Base-by-base conservation (phyloP, 768 basidiomycete species). In the Pulveroboletus frians region DNA sequence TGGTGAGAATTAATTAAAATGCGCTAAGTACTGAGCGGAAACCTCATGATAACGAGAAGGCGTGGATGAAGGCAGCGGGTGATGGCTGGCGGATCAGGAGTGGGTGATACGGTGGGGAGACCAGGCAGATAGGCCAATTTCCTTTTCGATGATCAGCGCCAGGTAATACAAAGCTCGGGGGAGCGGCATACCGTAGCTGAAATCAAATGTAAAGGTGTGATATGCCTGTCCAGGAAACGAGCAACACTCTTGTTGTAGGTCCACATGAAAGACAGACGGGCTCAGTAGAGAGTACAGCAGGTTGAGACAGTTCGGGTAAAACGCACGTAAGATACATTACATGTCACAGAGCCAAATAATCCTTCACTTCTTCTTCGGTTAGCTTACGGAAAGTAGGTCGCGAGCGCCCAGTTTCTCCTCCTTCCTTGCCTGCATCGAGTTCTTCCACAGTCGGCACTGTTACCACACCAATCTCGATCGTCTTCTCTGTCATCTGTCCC, bases 401-500 rank as follows among this genome's bases (percentile, higher is more conserved):
- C 30, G 82, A 82, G 47, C 88, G 77, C 39, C 79, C 83, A 20
- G 79, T 84, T 59, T 73, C 79, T 46, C 77, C 80, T 39, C 84
- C 83, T 57, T 85, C 73, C 71, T 84, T 84, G 38, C 80, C 85
- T 35, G 79, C 81, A 53, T 75, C 73, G 50, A 78, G 64, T 55
- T 77, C 74, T 40, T 77, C 77, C 18, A 69, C 62, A 11, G 86
- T 88, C 8, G 92, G 91, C 14, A 94, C 88, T 43, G 92, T 95
- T 55, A 98, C 81, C 35, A 99, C 84, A 30, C 96, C 96, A 44
- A 99, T 92, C 73, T 99, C 96, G 63, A 99, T 96, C 39, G 96
- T 99, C 76, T 96, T 94, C 73, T 97, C 96, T 26, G 95, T 97
- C 95, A 99, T 97, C 66, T 97, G 91, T n/a, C 96, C 96, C 70